phyloP scores from a whole-genome alignment of 257 asterid genomes.

The Lithospermum erythrorhizon region DNA sequence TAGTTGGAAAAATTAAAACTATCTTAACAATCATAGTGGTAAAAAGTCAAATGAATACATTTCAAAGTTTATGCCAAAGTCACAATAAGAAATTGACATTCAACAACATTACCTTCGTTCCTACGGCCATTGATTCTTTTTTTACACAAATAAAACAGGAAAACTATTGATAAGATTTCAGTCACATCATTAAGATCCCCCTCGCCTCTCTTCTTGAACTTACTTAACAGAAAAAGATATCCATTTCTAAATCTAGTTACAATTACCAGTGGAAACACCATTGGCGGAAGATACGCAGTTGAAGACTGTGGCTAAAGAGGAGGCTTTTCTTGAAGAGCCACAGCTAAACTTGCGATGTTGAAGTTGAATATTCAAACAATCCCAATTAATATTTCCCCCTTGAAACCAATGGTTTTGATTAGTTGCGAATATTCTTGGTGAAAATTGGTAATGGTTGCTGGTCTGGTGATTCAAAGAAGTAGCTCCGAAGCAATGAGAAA shows the following conservation, averaged over 20 bases:
- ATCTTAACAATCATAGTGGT: neutral
- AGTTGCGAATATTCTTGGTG: constrained; percentile 14
- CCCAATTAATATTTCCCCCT: constrained; percentile 15
- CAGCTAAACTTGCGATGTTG: constrained; percentile 12
- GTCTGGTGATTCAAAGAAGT: constrained; percentile 11
- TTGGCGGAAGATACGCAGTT: constrained; percentile 22
- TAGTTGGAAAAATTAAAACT: too few relatives aligned
- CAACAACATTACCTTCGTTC: too few relatives aligned
- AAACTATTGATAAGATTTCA: too few relatives aligned
- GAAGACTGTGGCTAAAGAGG: constrained; percentile 17
- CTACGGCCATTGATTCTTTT: neutral
- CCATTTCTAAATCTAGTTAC: neutral
- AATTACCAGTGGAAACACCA: constrained; percentile 18
- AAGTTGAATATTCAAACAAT: constrained; percentile 16
- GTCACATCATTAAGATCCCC: too few relatives aligned
- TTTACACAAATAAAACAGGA: too few relatives aligned
- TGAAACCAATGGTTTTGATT: constrained; percentile 11
- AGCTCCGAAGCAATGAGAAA: constrained; percentile 10
- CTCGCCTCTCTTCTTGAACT: too few relatives aligned
- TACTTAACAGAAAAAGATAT: neutral
- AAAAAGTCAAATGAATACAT: too few relatives aligned
- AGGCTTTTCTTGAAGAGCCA: constrained; percentile 7
- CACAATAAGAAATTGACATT: too few relatives aligned
- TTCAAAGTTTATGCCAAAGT: too few relatives aligned
- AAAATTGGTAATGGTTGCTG: constrained; percentile 9